Evolutionary conservation across 2,329 filamentous ascomycete species (phyloP), one percentile per base, ranked within the genome.

Genomic region (Verticillium klebahnii): DNA sequence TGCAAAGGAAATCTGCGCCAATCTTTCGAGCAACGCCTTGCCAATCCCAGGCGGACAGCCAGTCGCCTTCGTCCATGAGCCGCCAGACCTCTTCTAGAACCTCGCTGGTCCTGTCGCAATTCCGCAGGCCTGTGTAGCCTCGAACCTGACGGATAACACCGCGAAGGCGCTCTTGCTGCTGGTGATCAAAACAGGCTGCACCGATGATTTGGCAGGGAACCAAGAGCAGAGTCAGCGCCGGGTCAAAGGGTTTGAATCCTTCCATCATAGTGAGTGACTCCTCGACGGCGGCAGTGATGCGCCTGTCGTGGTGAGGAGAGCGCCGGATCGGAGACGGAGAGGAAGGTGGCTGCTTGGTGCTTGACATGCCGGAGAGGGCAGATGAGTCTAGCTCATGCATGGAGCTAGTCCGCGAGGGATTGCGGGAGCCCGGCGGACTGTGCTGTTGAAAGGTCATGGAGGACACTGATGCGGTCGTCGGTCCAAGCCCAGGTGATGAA

Each of bases 11-110:
- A 70, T 87, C 82, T 39, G 87, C 76, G 0, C 76, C 78, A 72
- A 86, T 79, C 8, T 75, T 69, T 60, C 77, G 73, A 1, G 85
- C 85, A 32, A 88, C 78, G 3, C 76, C 75, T 64, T 88, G 85
- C 85, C 85, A 89, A 70, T 89, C 86, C 86, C 86, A 89, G 8
- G 83, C 84, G 19, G 78, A 77, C 31, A 77, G 67, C 81, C 84
- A 87, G 58, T 88, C 82, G 23, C 81, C 83, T 11, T 72, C 70
- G 31, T 82, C 83, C 84, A 88, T 88, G 25, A 84, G 75, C 25
- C 76, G 72, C 86, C 86, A 89, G 3, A 88, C 76, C 66, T 83
- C 80, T 65, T 86, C 82, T 14, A 89, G 77, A 1, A 89, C 71
- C 63, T 84, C 75, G 17, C 75, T 65, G 3, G 82, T 82, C 14